Conservation (phyloP, 768 basidiomycete species). For the Phylloporus sp. region DNA sequence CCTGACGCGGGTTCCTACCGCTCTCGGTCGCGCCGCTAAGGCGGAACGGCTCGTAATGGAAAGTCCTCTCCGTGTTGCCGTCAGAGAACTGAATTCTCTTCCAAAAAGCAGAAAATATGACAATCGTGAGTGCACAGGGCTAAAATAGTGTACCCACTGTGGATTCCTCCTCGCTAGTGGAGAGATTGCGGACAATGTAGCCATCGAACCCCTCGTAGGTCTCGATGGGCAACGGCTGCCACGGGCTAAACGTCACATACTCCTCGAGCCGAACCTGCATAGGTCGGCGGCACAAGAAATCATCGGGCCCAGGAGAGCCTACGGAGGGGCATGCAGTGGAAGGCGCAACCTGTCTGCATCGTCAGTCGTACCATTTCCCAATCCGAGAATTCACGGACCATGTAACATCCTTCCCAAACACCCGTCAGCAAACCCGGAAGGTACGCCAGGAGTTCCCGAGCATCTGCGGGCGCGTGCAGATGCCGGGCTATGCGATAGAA, state of each 20-base stretch:
- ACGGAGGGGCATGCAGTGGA: conserved; percentile 15
- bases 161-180: conserved; percentile 19
- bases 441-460: conserved; percentile 30
- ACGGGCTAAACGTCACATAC: conserved; percentile 40
- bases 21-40: conserved; percentile 26
- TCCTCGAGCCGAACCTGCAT: conserved; percentile 49
- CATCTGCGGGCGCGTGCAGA: conserved; percentile 12
- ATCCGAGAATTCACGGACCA: conserved; percentile 39
- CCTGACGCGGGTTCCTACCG: conserved; percentile 26
- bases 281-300: conserved; percentile 44
- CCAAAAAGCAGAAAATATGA: conserved; percentile 14
- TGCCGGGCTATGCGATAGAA: conserved; percentile 33
- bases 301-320: conserved; percentile 11
- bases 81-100: conserved; percentile 27
- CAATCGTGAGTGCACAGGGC: conserved; percentile 14
- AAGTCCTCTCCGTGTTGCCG: conserved; percentile 20
- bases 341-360: conserved; percentile 25
- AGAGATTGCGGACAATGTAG: conserved; percentile 18
- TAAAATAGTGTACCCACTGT: conserved; percentile 20
- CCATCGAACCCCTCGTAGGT: conserved; percentile 19
- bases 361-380: conserved; percentile 17
- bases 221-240: conserved; percentile 32
- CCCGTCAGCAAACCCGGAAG: conserved; percentile 49
- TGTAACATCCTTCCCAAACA: conserved; percentile 58
- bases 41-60: conserved; percentile 31